Evolutionary conservation across 2,329 filamentous ascomycete genomes (phyloP), one percentile per base, ranked within the genome.

Genomic region (Pestalotiopsis fici): DNA sequence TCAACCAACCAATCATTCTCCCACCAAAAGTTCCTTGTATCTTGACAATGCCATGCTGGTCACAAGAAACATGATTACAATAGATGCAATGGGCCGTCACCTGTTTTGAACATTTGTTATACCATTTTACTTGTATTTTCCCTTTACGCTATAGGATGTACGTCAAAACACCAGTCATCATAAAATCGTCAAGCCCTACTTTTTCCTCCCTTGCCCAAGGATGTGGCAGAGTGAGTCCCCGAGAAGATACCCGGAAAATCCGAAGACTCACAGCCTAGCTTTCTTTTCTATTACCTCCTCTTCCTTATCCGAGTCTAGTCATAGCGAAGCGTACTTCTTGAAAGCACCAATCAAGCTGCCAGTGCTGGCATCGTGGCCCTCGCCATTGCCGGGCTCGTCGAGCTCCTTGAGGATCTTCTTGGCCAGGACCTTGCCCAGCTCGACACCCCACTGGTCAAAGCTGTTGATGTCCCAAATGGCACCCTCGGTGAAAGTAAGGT

Each of bases 381-480:
- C 84, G 65, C 90, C 90, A 74, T 88, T 89, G 69, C 89, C 93
- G n/a, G 87, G 81, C 78, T 91, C 87, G 72, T 98, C 94, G 68
- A 99, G 87, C 86, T 99, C 96, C 76, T 82, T 81, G 74, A 93
- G 91, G 71, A 95, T 94, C 85, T 94, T 95, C 90, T 95, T 98
- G 69, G 96, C 96, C 72, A 99, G 85, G 54, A 92, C 90, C 91
- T 99, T 99, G 81, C 96, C 96, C 70, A 99, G 86, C 87, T 99
- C 96, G 57, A 99, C 96, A 83, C 96, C 96, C 96, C 96, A 99
- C 87, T 99, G 96, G 84, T 99, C 96, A 79, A 98, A 99, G 77
- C 91, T 94, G 89, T 99, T 99, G 87, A 99, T 97, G 85, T 98
- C 97, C 96, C 96, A 99, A 79, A 99, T 87, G 64, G 95, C 95